Percentiles rank a stretch among this genome's conserved stretches.
These are phyloP conservation scores for Chytriomyces hyalinus DNA, from an alignment of 192 early-diverging fungal species.

Conservation along the genomic window DNA sequence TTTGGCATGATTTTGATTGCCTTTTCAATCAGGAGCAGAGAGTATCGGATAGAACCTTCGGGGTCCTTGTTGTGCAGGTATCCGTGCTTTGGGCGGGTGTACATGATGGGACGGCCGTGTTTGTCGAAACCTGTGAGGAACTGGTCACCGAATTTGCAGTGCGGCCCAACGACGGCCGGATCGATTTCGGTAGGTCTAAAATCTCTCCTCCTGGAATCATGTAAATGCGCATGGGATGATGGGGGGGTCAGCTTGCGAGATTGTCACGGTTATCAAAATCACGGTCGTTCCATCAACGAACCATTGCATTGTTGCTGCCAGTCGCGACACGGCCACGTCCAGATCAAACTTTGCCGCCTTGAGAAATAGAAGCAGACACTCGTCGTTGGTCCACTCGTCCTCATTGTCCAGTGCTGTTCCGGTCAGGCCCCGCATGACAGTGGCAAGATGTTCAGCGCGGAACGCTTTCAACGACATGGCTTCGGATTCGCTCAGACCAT, in stretches of 20 bases:
- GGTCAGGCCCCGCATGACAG: not conserved
- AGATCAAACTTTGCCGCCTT: conserved; percentile 74
- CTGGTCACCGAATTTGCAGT: conserved; percentile 68
- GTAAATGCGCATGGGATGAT: not conserved
- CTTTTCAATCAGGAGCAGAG: conserved; percentile 79
- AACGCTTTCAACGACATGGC: not conserved
- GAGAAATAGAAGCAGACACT: conserved; percentile 72
- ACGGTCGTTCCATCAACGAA: not conserved
- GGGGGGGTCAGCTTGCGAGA: not conserved
- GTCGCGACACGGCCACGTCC: conserved; percentile 51
- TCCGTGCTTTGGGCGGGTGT: not conserved
- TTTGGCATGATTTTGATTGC: conserved; percentile 72
- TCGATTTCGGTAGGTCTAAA: conserved; percentile 71
- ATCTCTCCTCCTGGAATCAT: conserved; percentile 50
- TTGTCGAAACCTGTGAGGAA: conserved; percentile 24
- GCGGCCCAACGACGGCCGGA: conserved; percentile 70
- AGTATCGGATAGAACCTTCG: conserved; percentile 73
- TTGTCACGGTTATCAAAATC: not conserved
- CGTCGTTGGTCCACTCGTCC: conserved; percentile 43
- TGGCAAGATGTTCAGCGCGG: not conserved
- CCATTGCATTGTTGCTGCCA: conserved; percentile 82
- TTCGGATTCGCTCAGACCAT: conserved; percentile 1
- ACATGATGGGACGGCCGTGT: conserved; percentile 10
- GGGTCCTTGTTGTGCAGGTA: conserved; percentile 56
- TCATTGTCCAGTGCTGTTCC: conserved; percentile 28